Percentiles rank a stretch among this genome's conserved stretches.
These are phyloP conservation scores for Selaginella moellendorffii DNA, from an alignment of 75 land plant species.

Conservation along the genomic window DNA sequence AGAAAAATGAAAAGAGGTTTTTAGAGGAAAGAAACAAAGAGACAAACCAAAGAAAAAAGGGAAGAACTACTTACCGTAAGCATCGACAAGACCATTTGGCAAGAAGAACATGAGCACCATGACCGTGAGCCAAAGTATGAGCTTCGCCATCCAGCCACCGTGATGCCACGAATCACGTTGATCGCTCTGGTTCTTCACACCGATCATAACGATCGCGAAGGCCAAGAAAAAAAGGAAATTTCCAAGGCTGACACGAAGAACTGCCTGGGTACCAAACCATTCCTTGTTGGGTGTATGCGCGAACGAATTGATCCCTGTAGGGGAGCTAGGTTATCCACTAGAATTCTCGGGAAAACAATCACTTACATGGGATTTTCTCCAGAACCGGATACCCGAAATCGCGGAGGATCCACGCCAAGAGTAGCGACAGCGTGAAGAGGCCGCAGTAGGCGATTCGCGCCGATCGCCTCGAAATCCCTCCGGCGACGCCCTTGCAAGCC, in stretches of 20 bases:
- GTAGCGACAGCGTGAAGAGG: slow-evolving; percentile 72
- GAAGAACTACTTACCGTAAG: slow-evolving; percentile 56
- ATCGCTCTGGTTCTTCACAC: slow-evolving; percentile 84
- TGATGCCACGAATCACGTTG: slow-evolving; percentile 84
- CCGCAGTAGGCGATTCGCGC: slow-evolving; percentile 95
- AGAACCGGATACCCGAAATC: slow-evolving; percentile 82
- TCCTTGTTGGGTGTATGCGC: slow-evolving; percentile 67
- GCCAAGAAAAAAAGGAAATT: slow-evolving; percentile 75
- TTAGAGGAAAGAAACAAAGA: background rate
- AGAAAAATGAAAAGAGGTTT: background rate
- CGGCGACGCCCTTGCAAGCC: slow-evolving; percentile 65
- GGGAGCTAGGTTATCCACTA: too few species aligned
- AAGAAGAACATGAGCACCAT: slow-evolving; percentile 84
- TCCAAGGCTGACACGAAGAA: slow-evolving; percentile 89
- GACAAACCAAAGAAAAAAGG: background rate
- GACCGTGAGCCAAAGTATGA: slow-evolving; percentile 53
- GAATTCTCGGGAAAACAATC: too few species aligned
- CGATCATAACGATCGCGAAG: slow-evolving; percentile 71
- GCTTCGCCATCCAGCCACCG: slow-evolving; percentile 97
- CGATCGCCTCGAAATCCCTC: slow-evolving; percentile 68
- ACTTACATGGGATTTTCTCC: slow-evolving; percentile 83
- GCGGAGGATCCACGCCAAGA: slow-evolving; percentile 75
- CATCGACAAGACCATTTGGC: slow-evolving; percentile 70
- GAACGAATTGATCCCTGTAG: slow-evolving; percentile 91
- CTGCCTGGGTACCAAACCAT: slow-evolving; percentile 95